These are phyloP conservation scores for Phytophthora pluvialis DNA, from an alignment of 352 stramenopile species.

Conservation along the genomic window DNA sequence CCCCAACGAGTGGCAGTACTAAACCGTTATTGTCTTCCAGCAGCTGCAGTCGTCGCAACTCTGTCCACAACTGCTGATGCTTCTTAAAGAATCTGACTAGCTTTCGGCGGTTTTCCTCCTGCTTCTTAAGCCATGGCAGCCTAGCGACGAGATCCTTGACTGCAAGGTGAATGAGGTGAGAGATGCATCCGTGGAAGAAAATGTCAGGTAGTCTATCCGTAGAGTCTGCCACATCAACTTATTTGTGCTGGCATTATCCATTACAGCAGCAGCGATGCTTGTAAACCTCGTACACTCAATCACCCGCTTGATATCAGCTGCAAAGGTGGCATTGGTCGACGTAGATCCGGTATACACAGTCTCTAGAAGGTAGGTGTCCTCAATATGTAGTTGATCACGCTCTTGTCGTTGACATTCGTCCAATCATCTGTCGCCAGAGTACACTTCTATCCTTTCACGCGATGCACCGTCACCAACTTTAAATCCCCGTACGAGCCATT, in stretches of 20 bases:
- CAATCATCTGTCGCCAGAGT: constrained; percentile 5
- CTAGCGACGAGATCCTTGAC: constrained; percentile 13
- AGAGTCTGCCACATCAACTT: not conserved
- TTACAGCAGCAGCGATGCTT: constrained; percentile 5
- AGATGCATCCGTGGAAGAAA: constrained; percentile 19
- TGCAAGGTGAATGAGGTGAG: constrained; percentile 8
- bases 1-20: constrained; percentile 9
- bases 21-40: not conserved
- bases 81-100: constrained; percentile 11
- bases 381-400: constrained; percentile 10
- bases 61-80: constrained; percentile 6
- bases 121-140: not conserved
- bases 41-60: not conserved
- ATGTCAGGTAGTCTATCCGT: not conserved
- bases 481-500: not conserved
- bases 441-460: too few relatives aligned
- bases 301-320: constrained; percentile 2
- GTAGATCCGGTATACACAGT: constrained; percentile 7
- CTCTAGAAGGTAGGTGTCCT: constrained; percentile 2
- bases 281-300: not conserved
- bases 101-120: not conserved
- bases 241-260: constrained; percentile 14
- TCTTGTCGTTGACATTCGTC: constrained; percentile 13
- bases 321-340: not conserved
- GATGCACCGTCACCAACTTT: not conserved